A percentile compares a stretch with the other conserved stretches of the same genome.
phyloP scores from a whole-genome alignment of 805 yeast species.

The Jamesozyma lodderae region DNA sequence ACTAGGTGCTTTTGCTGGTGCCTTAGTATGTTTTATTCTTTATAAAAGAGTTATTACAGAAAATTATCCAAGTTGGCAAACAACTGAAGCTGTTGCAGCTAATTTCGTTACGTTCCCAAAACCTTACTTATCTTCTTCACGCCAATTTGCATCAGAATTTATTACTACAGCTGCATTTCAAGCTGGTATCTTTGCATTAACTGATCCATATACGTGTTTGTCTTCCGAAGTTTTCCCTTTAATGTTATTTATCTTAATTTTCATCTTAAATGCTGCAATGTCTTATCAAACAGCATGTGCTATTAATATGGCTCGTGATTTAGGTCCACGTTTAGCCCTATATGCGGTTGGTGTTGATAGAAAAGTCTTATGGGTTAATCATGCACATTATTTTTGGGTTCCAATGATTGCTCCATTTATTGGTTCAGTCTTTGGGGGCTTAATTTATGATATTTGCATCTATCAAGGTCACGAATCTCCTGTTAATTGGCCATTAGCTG shows the following conservation, averaged over 20 bases:
- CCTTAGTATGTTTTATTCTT: slow-evolving; percentile 37
- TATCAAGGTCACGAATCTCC: slow-evolving; percentile 47
- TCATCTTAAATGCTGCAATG: slow-evolving; percentile 38
- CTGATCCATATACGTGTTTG: slow-evolving; percentile 42
- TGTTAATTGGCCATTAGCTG: slow-evolving; percentile 35
- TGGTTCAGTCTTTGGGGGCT: slow-evolving; percentile 42
- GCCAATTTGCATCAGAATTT: slow-evolving; percentile 42
- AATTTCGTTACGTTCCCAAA: slow-evolving; percentile 41
- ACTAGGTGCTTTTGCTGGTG: slow-evolving; percentile 42
- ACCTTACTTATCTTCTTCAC: slow-evolving; percentile 32
- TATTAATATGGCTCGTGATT: slow-evolving; percentile 46
- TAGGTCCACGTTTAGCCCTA: slow-evolving; percentile 45
- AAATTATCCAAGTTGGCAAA: slow-evolving; percentile 23
- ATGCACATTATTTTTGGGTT: slow-evolving; percentile 44
- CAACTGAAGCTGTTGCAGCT: slow-evolving; percentile 31
- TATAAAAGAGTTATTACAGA: slow-evolving; percentile 32
- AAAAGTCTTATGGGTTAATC: slow-evolving; percentile 31
- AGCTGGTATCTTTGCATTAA: slow-evolving; percentile 40
- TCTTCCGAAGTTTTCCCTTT: slow-evolving; percentile 40
- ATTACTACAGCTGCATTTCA: slow-evolving; percentile 38
- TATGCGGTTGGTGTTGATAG: slow-evolving; percentile 40
- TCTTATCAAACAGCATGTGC: slow-evolving; percentile 50
- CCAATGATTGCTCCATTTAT: slow-evolving; percentile 43
- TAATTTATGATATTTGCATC: slow-evolving; percentile 42
- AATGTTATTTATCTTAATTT: slow-evolving; percentile 38